phyloP scores from a whole-genome alignment of 306 rosid genomes.

The Potentilla sterilis region DNA sequence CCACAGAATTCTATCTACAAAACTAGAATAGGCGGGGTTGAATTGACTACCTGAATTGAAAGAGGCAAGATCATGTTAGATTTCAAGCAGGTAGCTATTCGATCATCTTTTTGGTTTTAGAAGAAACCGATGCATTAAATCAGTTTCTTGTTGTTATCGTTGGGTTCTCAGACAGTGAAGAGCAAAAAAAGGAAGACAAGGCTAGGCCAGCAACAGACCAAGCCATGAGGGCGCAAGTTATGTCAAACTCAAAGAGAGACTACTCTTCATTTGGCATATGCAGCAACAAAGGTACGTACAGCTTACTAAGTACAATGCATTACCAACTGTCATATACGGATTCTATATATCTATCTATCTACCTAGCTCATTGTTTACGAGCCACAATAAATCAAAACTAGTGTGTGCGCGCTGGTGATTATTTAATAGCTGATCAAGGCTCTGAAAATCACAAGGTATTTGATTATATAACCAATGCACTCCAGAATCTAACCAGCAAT shows the following conservation, averaged over 20 bases:
- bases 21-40: neutral
- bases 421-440: neutral
- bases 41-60: neutral
- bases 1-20: neutral
- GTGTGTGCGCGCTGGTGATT: neutral
- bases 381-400: neutral
- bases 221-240: slow-evolving; percentile 1
- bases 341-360: neutral
- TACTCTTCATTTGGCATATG: neutral
- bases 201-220: slow-evolving; percentile 18
- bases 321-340: slow-evolving; percentile 1
- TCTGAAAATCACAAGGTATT: neutral
- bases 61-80: neutral
- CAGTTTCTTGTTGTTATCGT: neutral
- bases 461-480: neutral
- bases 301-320: neutral
- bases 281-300: neutral
- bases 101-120: neutral
- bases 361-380: neutral
- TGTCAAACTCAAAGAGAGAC: slow-evolving; percentile 1
- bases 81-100: neutral
- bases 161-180: slow-evolving; percentile 7
- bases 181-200: neutral
- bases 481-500: neutral
- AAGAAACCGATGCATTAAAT: neutral